Conservation (phyloP, 768 basidiomycete genomes). For the Lactarius hatsudake region DNA sequence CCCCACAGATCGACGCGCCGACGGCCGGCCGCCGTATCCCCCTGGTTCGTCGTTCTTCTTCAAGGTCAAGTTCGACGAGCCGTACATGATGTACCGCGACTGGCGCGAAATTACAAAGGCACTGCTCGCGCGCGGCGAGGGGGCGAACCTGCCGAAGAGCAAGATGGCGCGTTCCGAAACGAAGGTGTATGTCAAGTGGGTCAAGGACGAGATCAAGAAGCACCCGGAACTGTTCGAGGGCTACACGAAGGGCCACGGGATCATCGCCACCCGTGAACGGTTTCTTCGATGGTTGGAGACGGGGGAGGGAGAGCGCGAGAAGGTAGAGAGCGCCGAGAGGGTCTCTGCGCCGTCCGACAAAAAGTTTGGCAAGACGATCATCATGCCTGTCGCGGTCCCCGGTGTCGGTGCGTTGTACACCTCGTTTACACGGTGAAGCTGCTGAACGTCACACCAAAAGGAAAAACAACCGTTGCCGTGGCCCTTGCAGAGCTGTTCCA, state of each 20-base stretch:
- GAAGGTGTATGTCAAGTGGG: conserved; percentile 78
- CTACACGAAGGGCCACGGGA: conserved; percentile 73
- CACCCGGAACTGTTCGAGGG: conserved; percentile 59
- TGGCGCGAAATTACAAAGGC: conserved; percentile 92
- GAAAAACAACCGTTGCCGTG: conserved; percentile 84
- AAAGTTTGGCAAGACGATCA: conserved; percentile 68
- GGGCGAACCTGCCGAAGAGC: conserved; percentile 50
- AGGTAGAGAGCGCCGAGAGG: conserved; percentile 34
- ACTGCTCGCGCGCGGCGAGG: conserved; percentile 46
- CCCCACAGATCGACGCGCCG: conserved; percentile 35
- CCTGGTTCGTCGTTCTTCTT: conserved; percentile 92
- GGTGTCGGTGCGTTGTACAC: conserved; percentile 73
- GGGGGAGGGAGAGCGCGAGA: conserved; percentile 41
- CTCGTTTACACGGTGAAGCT: background rate
- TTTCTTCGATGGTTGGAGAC: conserved; percentile 69
- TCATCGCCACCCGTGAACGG: conserved; percentile 76
- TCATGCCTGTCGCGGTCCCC: conserved; percentile 87
- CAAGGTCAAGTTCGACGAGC: conserved; percentile 99
- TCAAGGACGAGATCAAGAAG: conserved; percentile 65
- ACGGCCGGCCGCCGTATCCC: conserved; percentile 60
- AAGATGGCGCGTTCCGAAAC: conserved; percentile 81
- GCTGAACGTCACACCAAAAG: conserved; percentile 39
- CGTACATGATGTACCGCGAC: conserved; percentile 97
- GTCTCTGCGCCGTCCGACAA: conserved; percentile 25
- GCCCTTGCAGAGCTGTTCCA: conserved; percentile 77